Evolutionary conservation across 306 rosid genomes (phyloP).

Genomic region (Cucurbita ficifolia): DNA sequence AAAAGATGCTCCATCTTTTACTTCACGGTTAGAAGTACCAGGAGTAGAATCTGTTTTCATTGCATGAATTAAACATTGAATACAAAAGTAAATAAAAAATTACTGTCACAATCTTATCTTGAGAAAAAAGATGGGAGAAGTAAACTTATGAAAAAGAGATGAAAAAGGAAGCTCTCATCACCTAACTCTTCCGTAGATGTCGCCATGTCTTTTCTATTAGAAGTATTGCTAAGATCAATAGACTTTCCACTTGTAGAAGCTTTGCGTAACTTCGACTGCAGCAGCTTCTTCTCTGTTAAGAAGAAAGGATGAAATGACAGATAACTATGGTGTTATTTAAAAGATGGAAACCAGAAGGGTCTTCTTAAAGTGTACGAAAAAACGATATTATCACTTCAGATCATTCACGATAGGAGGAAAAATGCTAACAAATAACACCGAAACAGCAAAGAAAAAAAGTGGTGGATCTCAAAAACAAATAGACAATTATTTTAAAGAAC

Average conservation of each 20-base stretch:
- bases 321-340: not conserved
- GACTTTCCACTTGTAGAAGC: slow-evolving; percentile 44
- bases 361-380: not conserved
- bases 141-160: not conserved
- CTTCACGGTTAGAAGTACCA: slow-evolving; percentile 22
- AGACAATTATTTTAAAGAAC: not conserved
- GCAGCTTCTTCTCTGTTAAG: slow-evolving; percentile 66
- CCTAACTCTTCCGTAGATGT: slow-evolving; percentile 91
- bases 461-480: not conserved
- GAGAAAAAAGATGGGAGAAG: slow-evolving; percentile 2
- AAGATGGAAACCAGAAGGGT: not conserved
- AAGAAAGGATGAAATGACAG: not conserved
- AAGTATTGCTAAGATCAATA: slow-evolving; percentile 25
- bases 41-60: slow-evolving; percentile 28
- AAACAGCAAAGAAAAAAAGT: not conserved
- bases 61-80: slow-evolving; percentile 24
- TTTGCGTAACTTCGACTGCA: slow-evolving; percentile 76
- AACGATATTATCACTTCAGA: not conserved
- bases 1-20: slow-evolving; percentile 20
- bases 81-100: slow-evolving; percentile 4
- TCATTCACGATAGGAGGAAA: not conserved
- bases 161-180: slow-evolving; percentile 13
- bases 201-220: slow-evolving; percentile 43
- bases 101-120: not conserved
- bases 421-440: not conserved